phyloP scores from a whole-genome alignment of 106 monocot species.

The Allium sativum region DNA sequence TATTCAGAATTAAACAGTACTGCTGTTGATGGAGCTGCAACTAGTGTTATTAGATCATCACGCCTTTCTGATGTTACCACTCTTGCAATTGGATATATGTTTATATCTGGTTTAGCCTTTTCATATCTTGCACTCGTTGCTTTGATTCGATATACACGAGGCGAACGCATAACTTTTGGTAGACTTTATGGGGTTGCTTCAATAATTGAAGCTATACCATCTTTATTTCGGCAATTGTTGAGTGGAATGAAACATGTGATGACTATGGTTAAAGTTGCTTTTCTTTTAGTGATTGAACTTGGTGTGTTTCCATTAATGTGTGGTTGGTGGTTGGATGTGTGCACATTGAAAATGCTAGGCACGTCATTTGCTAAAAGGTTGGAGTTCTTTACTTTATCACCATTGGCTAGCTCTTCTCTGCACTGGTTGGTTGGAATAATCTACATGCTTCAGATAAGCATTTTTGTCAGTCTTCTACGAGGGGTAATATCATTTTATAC shows the following conservation, averaged over 20 bases:
- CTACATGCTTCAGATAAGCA: conserved; percentile 98
- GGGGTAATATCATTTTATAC: conserved; percentile 40
- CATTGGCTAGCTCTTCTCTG: conserved; percentile 70
- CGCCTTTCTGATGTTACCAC: conserved; percentile 89
- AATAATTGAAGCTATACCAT: conserved; percentile 68
- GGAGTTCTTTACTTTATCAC: conserved; percentile 87
- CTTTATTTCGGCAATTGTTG: conserved; percentile 69
- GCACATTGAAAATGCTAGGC: conserved; percentile 91
- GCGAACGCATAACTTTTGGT: conserved; percentile 69
- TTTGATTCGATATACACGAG: conserved; percentile 66
- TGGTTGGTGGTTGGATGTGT: conserved; percentile 99
- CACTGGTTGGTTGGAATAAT: conserved; percentile 98
- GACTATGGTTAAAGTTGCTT: conserved; percentile 99
- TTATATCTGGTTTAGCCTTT: conserved; percentile 63
- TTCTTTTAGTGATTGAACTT: conserved; percentile 92
- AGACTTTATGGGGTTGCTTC: conserved; percentile 76
- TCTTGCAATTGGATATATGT: conserved; percentile 79
- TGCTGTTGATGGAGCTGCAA: conserved; percentile 20
- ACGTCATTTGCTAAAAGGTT: conserved; percentile 66
- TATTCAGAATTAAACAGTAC: conserved; percentile 51
- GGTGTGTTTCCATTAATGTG: conserved; percentile 97
- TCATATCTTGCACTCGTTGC: conserved; percentile 77
- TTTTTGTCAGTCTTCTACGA: conserved; percentile 97
- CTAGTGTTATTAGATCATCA: conserved; percentile 25
- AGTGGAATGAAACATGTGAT: conserved; percentile 75